Conservation (phyloP, 2,329 filamentous ascomycete genomes). For the Gremmenia infestans region DNA sequence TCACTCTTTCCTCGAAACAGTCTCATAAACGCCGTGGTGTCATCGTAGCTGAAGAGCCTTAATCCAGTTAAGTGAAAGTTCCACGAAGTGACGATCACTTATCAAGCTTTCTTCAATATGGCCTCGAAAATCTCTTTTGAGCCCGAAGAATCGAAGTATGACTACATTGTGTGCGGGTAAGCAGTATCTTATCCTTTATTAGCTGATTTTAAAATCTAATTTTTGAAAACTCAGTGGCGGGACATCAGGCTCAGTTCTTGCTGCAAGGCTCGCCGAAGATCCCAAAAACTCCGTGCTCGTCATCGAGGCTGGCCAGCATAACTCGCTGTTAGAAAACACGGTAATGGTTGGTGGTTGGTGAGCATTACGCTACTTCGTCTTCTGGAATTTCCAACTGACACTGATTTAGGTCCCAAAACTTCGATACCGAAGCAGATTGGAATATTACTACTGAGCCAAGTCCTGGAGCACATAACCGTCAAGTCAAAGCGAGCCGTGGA, state of each 20-base stretch:
- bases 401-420: conserved; percentile 37
- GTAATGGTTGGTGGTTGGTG: conserved; percentile 46
- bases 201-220: background rate
- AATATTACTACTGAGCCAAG: conserved; percentile 42
- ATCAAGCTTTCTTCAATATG: conserved; percentile 4
- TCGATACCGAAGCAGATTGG: conserved; percentile 47
- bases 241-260: conserved; percentile 45
- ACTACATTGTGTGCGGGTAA: conserved; percentile 28
- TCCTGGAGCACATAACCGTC: conserved; percentile 36
- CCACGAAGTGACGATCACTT: background rate
- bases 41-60: too few species aligned
- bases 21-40: too few species aligned
- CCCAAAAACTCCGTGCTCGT: conserved; percentile 42
- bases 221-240: conserved; percentile 32
- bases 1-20: too few species aligned
- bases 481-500: conserved; percentile 44
- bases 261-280: conserved; percentile 49
- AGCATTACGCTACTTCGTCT: background rate
- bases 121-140: conserved; percentile 9
- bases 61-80: background rate
- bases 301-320: conserved; percentile 44
- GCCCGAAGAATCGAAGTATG: conserved; percentile 16
- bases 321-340: conserved; percentile 42
- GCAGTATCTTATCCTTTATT: background rate
- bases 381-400: background rate